Base-by-base conservation (phyloP, 1,284 basidiomycete genomes). In the Gomphus bonarii region DNA sequence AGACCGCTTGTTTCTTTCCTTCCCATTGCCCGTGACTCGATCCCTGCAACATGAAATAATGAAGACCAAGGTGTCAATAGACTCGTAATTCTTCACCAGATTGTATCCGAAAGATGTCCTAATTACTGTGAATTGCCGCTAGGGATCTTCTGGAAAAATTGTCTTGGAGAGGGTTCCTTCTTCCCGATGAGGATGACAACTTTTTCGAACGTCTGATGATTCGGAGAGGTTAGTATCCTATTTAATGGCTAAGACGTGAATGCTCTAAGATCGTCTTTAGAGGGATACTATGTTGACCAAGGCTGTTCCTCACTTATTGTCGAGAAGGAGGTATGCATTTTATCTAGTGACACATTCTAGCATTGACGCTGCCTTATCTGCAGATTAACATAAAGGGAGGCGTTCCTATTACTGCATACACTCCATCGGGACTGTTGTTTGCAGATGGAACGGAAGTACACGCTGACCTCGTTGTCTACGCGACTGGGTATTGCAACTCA, bases 401-500 rank as follows among this genome's bases (percentile, higher is more conserved):
- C 5, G 33, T 47, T 2, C 59, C 62, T 8, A 58, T 64, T 20
- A 48, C 58, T 4, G 57, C 25, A 25, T 64, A 67, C 44, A 64
- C 59, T 1, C 57, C 58, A 31, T 55, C 51, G 20, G 64, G 64
- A n/a, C 11, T 69, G 3, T 40, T 54, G 2, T 66, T 66, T 56
- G 59, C 60, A 18, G 66, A 69, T 54, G 66, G 67, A 4, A 61
- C 59, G 25, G 55, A 61, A 50, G 33, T 63, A 1, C 25, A 57
- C n/a, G 66, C 66, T 5, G 67, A 69, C 50, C 62, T 68, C 14
- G 62, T 69, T 22, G 56, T 68, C 18, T 65, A 65, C 49, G 67
- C 66, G 12, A 69, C 67, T 12, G 65, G 67, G 58, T 68, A 61
- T 42, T 46, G 10, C 11, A 25, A 1, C n/a, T n/a, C 38, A 16